These are phyloP conservation scores for Aspergillus homomorphus DNA, from an alignment of 495 filamentous ascomycete genomes.

Conservation along the genomic window DNA sequence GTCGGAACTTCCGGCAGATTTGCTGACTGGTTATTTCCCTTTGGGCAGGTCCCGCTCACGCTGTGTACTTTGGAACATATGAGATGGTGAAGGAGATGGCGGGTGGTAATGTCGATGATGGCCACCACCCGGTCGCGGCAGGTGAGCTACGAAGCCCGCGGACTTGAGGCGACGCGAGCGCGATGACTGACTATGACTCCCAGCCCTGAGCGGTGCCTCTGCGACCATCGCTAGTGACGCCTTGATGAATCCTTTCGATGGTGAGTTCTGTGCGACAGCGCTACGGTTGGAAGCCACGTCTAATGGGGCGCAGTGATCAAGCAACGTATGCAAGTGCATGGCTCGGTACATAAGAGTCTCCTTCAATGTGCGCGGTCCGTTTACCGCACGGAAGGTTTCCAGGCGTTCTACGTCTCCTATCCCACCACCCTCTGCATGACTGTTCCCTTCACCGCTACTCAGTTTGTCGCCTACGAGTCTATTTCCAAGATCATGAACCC, in stretches of 20 bases:
- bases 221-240: slow-evolving; percentile 97
- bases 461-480: slow-evolving; percentile 96
- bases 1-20: slow-evolving; percentile 15
- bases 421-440: slow-evolving; percentile 98
- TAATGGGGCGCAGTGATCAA: slow-evolving; percentile 74
- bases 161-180: slow-evolving; percentile 7
- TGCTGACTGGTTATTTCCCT: slow-evolving; percentile 22
- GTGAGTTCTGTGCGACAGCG: slow-evolving; percentile 48
- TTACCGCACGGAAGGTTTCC: slow-evolving; percentile 81
- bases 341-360: slow-evolving; percentile 85
- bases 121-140: slow-evolving; percentile 91
- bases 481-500: slow-evolving; percentile 93
- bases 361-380: slow-evolving; percentile 80
- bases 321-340: slow-evolving; percentile 97
- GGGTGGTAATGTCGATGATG: slow-evolving; percentile 83
- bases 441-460: slow-evolving; percentile 92
- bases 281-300: background rate
- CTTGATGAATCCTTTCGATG: slow-evolving; percentile 99
- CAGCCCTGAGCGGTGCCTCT: slow-evolving; percentile 86
- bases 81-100: slow-evolving; percentile 94
- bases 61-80: slow-evolving; percentile 97
- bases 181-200: slow-evolving; percentile 18
- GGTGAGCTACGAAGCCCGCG: slow-evolving; percentile 49
- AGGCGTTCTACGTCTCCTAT: slow-evolving; percentile 97
- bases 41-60: slow-evolving; percentile 84